Evolutionary conservation across 148 eudicot genomes (phyloP), one percentile per base, ranked within the genome.

Genomic region (Heliosperma pusillum): DNA sequence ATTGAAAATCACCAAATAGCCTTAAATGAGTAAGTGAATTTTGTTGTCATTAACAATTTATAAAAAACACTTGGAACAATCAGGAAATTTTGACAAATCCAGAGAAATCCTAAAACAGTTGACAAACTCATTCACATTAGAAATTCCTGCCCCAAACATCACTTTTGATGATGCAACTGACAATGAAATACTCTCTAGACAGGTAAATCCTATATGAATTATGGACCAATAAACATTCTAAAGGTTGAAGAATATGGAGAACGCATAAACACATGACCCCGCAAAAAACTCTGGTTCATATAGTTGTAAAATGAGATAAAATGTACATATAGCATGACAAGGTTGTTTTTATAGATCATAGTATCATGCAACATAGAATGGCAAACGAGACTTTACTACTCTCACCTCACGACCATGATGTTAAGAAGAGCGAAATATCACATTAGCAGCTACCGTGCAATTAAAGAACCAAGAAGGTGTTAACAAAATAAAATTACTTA

Each of bases 401-500:
- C 64, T 60, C 29, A 22, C 13, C 64, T 22, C 30, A 2, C 26
- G 11, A 60, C 29, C 64, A 55, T 24, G 64, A 60, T 20, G 30
- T 22, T 24, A 24, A 60, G 42, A 24, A 5, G 64, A 16, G 30
- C 16, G 24, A 60, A 22, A 60, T 60, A 27, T 60, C 25, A 60
- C 64, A 60, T 21, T 0, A 22, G 64, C 30, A 60, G 11, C 61
- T 19, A 33, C 1, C 36, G 10, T 15, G 67, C n/a, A 25, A 42
- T 22, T 21, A 9, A 9, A 71, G 25, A 12, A 27, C 6, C 15
- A 25, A 2, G 3, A 16, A 20, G 42, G 42, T 36, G 42, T 36
- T 36, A 36, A 36, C 42, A 36, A 47, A 47, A 47, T 15, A 12
- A 42, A n/a, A 64, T 3, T 27, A 30, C 97, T 52, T 82, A 92